Base-by-base conservation (phyloP, 2,329 filamentous ascomycete species). In the Colletotrichum gigasporum region DNA sequence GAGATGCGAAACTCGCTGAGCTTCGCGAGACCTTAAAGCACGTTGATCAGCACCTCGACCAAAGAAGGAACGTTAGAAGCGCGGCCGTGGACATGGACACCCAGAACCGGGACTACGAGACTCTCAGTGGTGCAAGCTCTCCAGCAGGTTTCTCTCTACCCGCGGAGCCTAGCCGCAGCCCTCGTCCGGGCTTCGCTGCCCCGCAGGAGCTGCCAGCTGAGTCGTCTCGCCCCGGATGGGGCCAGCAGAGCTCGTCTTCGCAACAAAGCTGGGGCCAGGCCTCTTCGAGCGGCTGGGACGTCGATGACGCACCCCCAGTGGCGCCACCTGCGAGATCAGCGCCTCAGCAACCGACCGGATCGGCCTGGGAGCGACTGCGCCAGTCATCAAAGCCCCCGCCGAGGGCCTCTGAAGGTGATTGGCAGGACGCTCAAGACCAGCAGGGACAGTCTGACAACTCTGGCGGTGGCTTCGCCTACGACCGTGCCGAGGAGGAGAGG, bases 361-460 rank as follows among this genome's bases (percentile, higher is more conserved):
- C 80, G 4, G 65, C 80, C 3, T 84, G 82, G 82, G 81, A 82
- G 26, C 78, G 80, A 26, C 59, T 84, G 34, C 78, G 82, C 35
- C 75, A 79, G 47, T 75, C 81, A 64, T 61, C 74, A 44, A 63
- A 60, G 35, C 63, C 69, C 10, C 59, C 52, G 5, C 35, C 39
- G 12, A 28, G 37, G 11, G 6, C 58, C 6, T 48, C 59, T 16
- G 63, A 26, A 3, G 39, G 32, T 26, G 18, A 22, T 14, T 28
- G 32, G 54, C 62, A 58, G 41, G 41, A n/a, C n/a, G n/a, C n/a
- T n/a, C n/a, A n/a, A n/a, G n/a, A 48, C 37, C 65, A 61, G 34
- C 37, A 51, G 44, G 24, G 28, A n/a, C 56, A 55, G 39, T 62
- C 68, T 52, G 71, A 67, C 64, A 69, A 72, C 45, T 34, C 71